phyloP scores from a whole-genome alignment of 78 protist genomes.

The Dictyostelium purpureum region DNA sequence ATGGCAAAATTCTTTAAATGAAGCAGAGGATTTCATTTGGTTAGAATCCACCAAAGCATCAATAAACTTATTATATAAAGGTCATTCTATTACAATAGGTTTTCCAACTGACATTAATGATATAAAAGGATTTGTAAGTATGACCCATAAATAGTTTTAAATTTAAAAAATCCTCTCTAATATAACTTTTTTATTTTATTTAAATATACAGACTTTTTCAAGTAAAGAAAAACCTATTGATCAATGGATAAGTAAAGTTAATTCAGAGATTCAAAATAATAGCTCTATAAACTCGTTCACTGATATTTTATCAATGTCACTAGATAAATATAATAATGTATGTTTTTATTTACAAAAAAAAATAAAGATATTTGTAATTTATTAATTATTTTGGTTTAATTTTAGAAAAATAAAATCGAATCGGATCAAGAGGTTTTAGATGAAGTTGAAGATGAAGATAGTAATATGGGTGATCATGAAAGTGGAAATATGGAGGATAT shows the following conservation, averaged over 20 bases:
- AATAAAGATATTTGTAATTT: not conserved
- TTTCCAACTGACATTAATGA: slow-evolving; percentile 46
- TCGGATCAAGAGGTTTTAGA: not conserved
- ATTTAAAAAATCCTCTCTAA: not conserved
- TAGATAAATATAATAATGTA: not conserved
- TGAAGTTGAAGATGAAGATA: not conserved
- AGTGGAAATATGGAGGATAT: not conserved
- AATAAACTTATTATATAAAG: slow-evolving; percentile 41
- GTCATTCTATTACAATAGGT: slow-evolving; percentile 23
- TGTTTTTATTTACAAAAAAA: not conserved
- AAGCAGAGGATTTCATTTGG: slow-evolving; percentile 69
- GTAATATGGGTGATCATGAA: not conserved
- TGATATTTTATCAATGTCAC: not conserved
- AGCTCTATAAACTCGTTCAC: not conserved
- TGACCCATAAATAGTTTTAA: not conserved
- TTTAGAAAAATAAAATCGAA: not conserved
- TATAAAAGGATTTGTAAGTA: slow-evolving; percentile 32
- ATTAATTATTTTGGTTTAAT: not conserved
- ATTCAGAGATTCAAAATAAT: not conserved
- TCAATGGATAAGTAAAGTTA: slow-evolving; percentile 1
- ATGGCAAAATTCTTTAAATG: slow-evolving; percentile 17
- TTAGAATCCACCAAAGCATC: slow-evolving; percentile 46
- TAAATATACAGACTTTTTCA: not conserved
- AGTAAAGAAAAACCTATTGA: not conserved
- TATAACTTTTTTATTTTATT: not conserved